Evolutionary conservation across 2,329 filamentous ascomycete genomes (phyloP).

Genomic region (Pseudogymnoascus sp.): DNA sequence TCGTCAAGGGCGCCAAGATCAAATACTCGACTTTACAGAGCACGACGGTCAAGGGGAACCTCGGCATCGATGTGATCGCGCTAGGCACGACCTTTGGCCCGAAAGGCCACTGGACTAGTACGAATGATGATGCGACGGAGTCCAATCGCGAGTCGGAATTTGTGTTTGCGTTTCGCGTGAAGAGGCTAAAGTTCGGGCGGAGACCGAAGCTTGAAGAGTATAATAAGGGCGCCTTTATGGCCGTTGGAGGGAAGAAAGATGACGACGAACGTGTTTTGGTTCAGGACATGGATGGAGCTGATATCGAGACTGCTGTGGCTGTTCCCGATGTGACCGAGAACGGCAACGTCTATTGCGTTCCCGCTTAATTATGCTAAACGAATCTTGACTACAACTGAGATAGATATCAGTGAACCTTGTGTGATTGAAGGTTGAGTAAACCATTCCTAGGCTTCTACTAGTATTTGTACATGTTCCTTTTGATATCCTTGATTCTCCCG

Average conservation of each 20-base stretch:
- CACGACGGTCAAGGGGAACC: constrained; percentile 21
- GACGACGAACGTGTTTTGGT: constrained; percentile 24
- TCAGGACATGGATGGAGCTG: constrained; percentile 25
- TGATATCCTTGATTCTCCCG: constrained; percentile 6
- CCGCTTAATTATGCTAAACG: constrained; percentile 16
- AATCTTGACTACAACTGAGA: background rate
- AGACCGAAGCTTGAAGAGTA: constrained; percentile 25
- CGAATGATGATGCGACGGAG: constrained; percentile 25
- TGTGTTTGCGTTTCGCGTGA: constrained; percentile 27
- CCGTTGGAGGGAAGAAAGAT: constrained; percentile 20
- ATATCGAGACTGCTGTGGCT: constrained; percentile 21
- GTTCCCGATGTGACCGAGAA: constrained; percentile 25
- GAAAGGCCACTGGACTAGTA: constrained; percentile 25
- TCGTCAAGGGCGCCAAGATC: constrained; percentile 28
- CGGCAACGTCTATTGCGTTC: constrained; percentile 23
- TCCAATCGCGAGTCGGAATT: constrained; percentile 25
- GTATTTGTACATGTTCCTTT: constrained; percentile 6
- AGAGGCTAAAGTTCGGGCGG: constrained; percentile 25
- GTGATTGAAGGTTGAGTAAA: background rate
- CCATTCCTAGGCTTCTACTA: background rate
- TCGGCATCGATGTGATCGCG: constrained; percentile 22
- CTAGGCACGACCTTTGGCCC: constrained; percentile 25
- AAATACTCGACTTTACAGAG: constrained; percentile 25
- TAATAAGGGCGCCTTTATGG: constrained; percentile 26
- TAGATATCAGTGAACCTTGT: background rate